Evolutionary conservation across 2,329 filamentous ascomycete genomes (phyloP).

Genomic region (Cladorrhinum sp.): DNA sequence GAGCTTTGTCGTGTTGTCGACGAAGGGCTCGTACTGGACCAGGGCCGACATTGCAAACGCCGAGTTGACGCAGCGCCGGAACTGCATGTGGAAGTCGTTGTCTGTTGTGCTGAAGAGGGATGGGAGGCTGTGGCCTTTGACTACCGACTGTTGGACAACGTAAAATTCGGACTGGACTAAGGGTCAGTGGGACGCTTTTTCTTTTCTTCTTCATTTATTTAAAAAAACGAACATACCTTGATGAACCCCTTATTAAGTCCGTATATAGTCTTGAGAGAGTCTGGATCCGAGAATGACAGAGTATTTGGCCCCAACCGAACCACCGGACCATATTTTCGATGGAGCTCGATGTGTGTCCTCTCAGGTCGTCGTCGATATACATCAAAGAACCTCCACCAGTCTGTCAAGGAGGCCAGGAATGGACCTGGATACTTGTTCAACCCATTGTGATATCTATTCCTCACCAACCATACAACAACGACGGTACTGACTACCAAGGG

Average conservation of each 20-base stretch:
- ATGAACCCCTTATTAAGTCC: constrained; percentile 77
- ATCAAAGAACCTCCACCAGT: constrained; percentile 73
- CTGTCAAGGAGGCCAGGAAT: constrained; percentile 62
- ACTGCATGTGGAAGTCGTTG: constrained; percentile 71
- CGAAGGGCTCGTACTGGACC: constrained; percentile 76
- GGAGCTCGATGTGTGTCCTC: constrained; percentile 63
- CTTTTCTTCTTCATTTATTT: too few relatives aligned
- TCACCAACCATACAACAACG: constrained; percentile 42
- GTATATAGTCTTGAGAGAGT: constrained; percentile 73
- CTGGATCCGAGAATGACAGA: constrained; percentile 70
- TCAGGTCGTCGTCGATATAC: constrained; percentile 64
- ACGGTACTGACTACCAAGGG: constrained; percentile 33
- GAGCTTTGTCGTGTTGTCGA: constrained; percentile 69
- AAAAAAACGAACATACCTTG: constrained; percentile 52
- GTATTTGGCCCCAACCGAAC: constrained; percentile 73
- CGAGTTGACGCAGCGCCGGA: constrained; percentile 71
- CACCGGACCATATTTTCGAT: constrained; percentile 69
- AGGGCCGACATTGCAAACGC: constrained; percentile 76
- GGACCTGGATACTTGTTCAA: constrained; percentile 72
- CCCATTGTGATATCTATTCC: constrained; percentile 53
- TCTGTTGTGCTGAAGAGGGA: constrained; percentile 76
- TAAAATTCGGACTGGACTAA: constrained; percentile 83
- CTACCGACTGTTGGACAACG: constrained; percentile 70
- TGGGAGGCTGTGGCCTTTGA: constrained; percentile 63
- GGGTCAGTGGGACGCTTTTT: too few relatives aligned